Percentiles rank a stretch among this genome's conserved stretches.
Conservation (phyloP, 495 filamentous ascomycete genomes). For the Aspergillus wentii region DNA sequence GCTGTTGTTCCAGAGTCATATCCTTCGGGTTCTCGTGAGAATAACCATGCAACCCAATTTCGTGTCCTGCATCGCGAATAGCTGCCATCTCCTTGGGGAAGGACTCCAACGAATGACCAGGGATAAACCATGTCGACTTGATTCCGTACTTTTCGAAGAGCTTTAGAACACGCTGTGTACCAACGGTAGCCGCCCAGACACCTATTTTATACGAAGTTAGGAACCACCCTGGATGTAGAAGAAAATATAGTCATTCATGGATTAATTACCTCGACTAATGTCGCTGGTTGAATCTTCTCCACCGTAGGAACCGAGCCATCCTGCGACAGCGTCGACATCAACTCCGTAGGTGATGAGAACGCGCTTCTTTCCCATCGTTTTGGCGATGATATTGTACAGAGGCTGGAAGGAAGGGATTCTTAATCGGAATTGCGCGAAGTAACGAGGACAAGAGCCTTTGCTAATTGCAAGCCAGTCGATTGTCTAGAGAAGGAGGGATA, state of each 20-base stretch:
- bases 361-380: conserved; percentile 31
- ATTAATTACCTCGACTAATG: conserved; percentile 49
- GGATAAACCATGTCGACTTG: conserved; percentile 80
- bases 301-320: conserved; percentile 67
- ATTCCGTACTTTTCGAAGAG: conserved; percentile 75
- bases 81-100: conserved; percentile 72
- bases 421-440: too few relatives aligned
- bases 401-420: too few relatives aligned
- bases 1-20: conserved; percentile 75
- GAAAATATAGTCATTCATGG: too few relatives aligned
- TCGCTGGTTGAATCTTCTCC: conserved; percentile 64
- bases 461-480: too few relatives aligned
- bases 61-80: conserved; percentile 69
- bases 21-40: conserved; percentile 71
- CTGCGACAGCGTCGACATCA: conserved; percentile 66
- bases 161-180: conserved; percentile 64
- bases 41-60: conserved; percentile 73
- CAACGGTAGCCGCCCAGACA: conserved; percentile 67
- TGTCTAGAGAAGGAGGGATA: too few relatives aligned
- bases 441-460: too few relatives aligned
- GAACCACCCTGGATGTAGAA: background rate
- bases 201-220: conserved; percentile 29
- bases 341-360: conserved; percentile 52
- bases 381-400: too few relatives aligned
- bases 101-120: conserved; percentile 70